phyloP scores from a whole-genome alignment of 495 filamentous ascomycete species.

The Aspergillus affinis region DNA sequence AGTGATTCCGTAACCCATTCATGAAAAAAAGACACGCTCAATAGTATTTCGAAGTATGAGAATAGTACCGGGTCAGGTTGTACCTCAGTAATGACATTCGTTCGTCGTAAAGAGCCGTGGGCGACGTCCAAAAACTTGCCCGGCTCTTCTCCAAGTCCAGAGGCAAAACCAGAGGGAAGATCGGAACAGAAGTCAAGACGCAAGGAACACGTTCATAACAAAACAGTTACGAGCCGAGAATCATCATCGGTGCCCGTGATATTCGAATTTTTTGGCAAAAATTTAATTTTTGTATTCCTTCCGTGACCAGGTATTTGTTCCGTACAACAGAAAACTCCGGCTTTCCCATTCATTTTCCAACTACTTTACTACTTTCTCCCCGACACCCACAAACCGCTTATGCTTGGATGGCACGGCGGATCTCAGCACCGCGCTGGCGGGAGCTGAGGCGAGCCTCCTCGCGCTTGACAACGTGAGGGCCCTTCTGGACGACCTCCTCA shows the following conservation, averaged over 20 bases:
- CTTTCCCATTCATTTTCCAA: slow-evolving; percentile 32
- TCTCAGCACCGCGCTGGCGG: slow-evolving; percentile 81
- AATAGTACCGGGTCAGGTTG: slow-evolving; percentile 12
- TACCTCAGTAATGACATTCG: slow-evolving; percentile 7
- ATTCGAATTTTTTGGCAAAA: slow-evolving; percentile 11
- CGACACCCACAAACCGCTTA: slow-evolving; percentile 49
- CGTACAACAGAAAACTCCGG: slow-evolving; percentile 39
- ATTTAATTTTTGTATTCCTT: slow-evolving; percentile 37
- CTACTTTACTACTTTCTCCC: slow-evolving; percentile 23
- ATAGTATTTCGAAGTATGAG: slow-evolving; percentile 16
- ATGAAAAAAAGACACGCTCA: slow-evolving; percentile 14
- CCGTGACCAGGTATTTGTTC: slow-evolving; percentile 47
- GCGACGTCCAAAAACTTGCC: background rate
- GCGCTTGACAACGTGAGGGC: slow-evolving; percentile 53
- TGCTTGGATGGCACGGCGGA: slow-evolving; percentile 74
- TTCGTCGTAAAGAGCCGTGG: background rate
- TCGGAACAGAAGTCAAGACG: background rate
- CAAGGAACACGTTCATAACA: background rate
- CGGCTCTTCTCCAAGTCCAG: background rate
- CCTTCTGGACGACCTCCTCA: slow-evolving; percentile 84
- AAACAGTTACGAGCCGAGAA: background rate
- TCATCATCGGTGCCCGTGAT: background rate
- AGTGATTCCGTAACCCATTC: slow-evolving; percentile 18
- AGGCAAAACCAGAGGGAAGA: slow-evolving; percentile 2
- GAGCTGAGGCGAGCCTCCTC: slow-evolving; percentile 66